Percentiles rank a stretch among this genome's conserved stretches.
These are phyloP conservation scores for Neurospora sp. DNA, from an alignment of 495 filamentous ascomycete genomes.

Conservation along the genomic window DNA sequence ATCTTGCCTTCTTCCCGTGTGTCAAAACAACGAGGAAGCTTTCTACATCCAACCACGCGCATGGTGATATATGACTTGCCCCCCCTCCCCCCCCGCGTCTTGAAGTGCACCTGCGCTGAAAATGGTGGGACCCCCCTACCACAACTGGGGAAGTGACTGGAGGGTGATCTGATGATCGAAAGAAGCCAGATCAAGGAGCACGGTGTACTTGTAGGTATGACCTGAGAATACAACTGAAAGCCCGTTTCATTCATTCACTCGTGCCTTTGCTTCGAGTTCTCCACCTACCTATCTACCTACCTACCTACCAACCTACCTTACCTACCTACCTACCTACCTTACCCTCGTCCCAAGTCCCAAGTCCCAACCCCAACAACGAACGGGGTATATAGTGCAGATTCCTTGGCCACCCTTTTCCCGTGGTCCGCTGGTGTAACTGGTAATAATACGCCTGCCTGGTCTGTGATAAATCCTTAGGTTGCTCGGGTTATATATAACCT, in stretches of 20 bases:
- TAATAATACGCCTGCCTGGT: background rate
- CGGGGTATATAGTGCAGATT: too few species aligned
- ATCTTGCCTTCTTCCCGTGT: background rate
- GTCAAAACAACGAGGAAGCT: background rate
- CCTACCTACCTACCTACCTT: too few species aligned
- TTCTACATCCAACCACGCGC: background rate
- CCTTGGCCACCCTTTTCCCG: too few species aligned
- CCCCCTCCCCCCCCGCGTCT: too few species aligned
- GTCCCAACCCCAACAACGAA: too few species aligned
- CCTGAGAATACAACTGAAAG: too few species aligned
- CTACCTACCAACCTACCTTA: too few species aligned
- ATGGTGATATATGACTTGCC: background rate
- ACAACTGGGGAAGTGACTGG: background rate
- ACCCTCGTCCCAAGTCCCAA: background rate
- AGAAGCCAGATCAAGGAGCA: background rate
- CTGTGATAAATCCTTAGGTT: background rate
- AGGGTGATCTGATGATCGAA: background rate
- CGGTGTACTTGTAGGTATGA: too few species aligned
- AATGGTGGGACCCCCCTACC: background rate
- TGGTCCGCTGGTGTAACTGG: background rate
- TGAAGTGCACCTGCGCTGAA: background rate
- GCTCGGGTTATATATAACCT: background rate
- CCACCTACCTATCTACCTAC: background rate
- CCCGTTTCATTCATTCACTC: too few species aligned
- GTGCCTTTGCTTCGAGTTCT: background rate